Evolutionary conservation across 2,329 filamentous ascomycete genomes (phyloP), one percentile per base, ranked within the genome.

Genomic region (Cercospora sojina): DNA sequence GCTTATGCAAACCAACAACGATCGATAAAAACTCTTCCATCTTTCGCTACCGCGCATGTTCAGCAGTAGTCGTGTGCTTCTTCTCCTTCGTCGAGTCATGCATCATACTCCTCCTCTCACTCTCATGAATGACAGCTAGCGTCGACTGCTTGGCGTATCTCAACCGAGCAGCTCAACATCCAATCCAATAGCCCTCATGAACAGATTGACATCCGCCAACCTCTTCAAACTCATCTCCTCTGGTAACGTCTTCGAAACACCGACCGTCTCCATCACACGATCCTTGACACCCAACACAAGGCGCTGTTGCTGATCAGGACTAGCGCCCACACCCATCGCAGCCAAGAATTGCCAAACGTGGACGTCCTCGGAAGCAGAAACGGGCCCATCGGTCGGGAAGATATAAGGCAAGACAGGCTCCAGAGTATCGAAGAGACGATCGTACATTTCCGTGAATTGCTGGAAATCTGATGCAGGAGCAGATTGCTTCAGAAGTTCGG

Each of bases 301-400:
- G 65, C 93, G 87, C 78, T 97, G 94, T 79, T 99, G 95, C 80
- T 99, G 95, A 72, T 97, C 93, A 13, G 93, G 92, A 76, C 88
- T 93, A 35, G 95, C 94, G 60, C 92, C 93, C 70, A 97, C 95
- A 69, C 95, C 95, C 80, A 97, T 92, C 12, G 94, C 93, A 8
- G 95, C 95, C 70, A 99, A 85, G 78, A 98, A 96, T 80, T 98
- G 94, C 95, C 95, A 99, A 43, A 98, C 92, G 76, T 98, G 96
- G 75, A 97, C 90, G 75, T 99, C 95, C 72, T 97, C 93, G 59
- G 70, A 71, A 0, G 73, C 73, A 16, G 69, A 70, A 23, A 91
- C 91, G 70, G 92, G 93, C 75, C 96, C 91, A n/a, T 90, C 90
- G 20, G 91, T 91, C 0, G 94, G 93, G 86, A 99, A 99, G 69